These are phyloP conservation scores for Rubus idaeus DNA, from an alignment of 306 rosid species.

Conservation along the genomic window DNA sequence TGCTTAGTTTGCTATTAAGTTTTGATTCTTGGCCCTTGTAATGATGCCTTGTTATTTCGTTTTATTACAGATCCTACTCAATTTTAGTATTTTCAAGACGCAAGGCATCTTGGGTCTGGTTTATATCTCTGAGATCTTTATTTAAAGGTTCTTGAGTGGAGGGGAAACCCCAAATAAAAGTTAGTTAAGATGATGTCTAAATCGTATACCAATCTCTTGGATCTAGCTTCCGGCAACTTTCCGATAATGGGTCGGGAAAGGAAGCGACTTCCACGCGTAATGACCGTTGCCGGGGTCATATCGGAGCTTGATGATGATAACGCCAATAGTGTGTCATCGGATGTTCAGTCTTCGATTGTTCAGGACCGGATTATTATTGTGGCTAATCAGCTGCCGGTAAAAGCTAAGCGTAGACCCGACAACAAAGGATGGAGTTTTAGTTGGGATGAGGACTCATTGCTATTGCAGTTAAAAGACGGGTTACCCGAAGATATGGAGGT, in stretches of 20 bases:
- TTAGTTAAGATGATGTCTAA: slow-evolving; percentile 51
- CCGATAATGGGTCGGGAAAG: slow-evolving; percentile 57
- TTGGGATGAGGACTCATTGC: slow-evolving; percentile 62
- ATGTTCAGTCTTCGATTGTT: slow-evolving; percentile 50
- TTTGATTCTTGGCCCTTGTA: slow-evolving; percentile 7
- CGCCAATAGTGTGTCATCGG: slow-evolving; percentile 56
- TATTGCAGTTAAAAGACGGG: slow-evolving; percentile 58
- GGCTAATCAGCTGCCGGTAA: slow-evolving; percentile 59
- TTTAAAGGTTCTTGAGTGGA: slow-evolving; percentile 18
- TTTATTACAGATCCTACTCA: slow-evolving; percentile 35
- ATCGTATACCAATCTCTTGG: slow-evolving; percentile 62
- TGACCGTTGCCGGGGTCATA: slow-evolving; percentile 57
- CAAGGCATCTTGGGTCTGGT: slow-evolving; percentile 25
- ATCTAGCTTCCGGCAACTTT: slow-evolving; percentile 62
- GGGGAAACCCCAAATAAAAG: slow-evolving; percentile 11
- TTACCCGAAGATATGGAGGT: slow-evolving; percentile 67
- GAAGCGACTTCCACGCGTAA: slow-evolving; percentile 53
- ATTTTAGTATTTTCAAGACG: slow-evolving; percentile 24
- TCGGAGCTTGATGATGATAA: slow-evolving; percentile 66
- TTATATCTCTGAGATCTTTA: slow-evolving; percentile 31
- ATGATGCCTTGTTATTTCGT: slow-evolving; percentile 21
- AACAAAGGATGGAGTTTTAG: slow-evolving; percentile 61
- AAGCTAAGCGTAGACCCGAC: slow-evolving; percentile 55
- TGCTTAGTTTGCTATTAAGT: neutral
- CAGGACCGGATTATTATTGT: slow-evolving; percentile 59